Percentiles rank a stretch among this genome's conserved stretches.
Evolutionary conservation across 257 asterid species (phyloP).

Genomic region (Gardenia jasminoides): DNA sequence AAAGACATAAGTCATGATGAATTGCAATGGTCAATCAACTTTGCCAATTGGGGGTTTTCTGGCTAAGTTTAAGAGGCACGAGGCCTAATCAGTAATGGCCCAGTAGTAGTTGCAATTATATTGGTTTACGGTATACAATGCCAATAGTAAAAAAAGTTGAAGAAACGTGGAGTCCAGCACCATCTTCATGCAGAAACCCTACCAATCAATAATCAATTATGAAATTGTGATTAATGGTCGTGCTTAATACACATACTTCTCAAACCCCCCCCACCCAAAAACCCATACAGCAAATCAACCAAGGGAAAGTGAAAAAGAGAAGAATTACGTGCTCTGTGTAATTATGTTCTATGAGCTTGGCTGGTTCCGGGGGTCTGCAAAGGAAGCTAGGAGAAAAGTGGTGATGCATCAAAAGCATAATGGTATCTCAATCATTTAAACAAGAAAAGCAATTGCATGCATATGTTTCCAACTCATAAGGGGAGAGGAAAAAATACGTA

Average conservation of each 20-base stretch:
- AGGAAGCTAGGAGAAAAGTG: constrained; percentile 10
- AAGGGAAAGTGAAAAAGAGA: no score
- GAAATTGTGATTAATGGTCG: neutral
- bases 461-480: constrained; percentile 21
- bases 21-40: neutral
- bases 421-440: constrained; percentile 24
- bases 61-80: constrained; percentile 12
- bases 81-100: constrained; percentile 11
- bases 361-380: neutral
- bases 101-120: neutral
- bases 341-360: no score
- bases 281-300: no score
- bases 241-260: neutral
- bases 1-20: constrained; percentile 7
- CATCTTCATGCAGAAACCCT: constrained; percentile 2
- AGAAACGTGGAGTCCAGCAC: constrained; percentile 19
- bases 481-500: neutral
- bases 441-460: constrained; percentile 14
- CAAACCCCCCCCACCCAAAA: neutral
- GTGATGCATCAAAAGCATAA: constrained; percentile 23
- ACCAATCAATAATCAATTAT: constrained; percentile 7
- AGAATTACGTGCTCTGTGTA: no score
- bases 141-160: constrained; percentile 13
- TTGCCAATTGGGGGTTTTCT: neutral
- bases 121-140: constrained; percentile 7